These are phyloP conservation scores for Zygotorulaspora danielsina DNA, from an alignment of 805 yeast genomes.

Conservation along the genomic window DNA sequence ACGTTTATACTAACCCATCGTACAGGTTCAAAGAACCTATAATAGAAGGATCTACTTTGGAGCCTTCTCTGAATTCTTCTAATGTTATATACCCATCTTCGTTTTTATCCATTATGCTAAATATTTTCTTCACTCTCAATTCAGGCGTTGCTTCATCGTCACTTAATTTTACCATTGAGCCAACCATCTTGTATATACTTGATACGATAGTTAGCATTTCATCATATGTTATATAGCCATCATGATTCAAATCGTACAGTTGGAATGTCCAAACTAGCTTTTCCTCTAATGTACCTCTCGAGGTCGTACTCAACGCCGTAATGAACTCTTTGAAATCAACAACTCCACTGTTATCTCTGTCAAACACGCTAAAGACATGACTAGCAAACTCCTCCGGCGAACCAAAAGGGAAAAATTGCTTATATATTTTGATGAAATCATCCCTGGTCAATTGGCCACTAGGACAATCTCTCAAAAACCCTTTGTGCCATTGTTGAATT, in stretches of 20 bases:
- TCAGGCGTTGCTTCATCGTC: constrained; percentile 93
- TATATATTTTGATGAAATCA: constrained; percentile 87
- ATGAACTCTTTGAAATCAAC: constrained; percentile 93
- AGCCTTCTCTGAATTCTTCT: constrained; percentile 80
- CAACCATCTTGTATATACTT: constrained; percentile 92
- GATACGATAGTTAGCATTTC: constrained; percentile 77
- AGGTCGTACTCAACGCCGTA: constrained; percentile 77
- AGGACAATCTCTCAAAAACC: constrained; percentile 91
- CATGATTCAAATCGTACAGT: constrained; percentile 76
- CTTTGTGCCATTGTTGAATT: constrained; percentile 97
- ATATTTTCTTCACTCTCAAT: constrained; percentile 75
- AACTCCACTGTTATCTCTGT: constrained; percentile 69
- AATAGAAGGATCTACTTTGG: constrained; percentile 73
- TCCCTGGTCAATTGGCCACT: constrained; percentile 79
- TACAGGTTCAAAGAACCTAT: constrained; percentile 72
- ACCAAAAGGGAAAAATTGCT: constrained; percentile 97
- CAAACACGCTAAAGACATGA: constrained; percentile 84
- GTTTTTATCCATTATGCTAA: constrained; percentile 67
- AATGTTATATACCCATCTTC: constrained; percentile 64
- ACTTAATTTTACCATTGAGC: constrained; percentile 82
- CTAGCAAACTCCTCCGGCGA: constrained; percentile 90
- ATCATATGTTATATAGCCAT: constrained; percentile 68
- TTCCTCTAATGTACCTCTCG: constrained; percentile 80
- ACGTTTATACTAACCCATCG: constrained; percentile 68
- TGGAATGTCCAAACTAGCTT: constrained; percentile 87